A percentile compares a stretch with the other conserved stretches of the same genome.
Evolutionary conservation across 2,329 filamentous ascomycete genomes (phyloP).

Genomic region (Aspergillus tanneri): DNA sequence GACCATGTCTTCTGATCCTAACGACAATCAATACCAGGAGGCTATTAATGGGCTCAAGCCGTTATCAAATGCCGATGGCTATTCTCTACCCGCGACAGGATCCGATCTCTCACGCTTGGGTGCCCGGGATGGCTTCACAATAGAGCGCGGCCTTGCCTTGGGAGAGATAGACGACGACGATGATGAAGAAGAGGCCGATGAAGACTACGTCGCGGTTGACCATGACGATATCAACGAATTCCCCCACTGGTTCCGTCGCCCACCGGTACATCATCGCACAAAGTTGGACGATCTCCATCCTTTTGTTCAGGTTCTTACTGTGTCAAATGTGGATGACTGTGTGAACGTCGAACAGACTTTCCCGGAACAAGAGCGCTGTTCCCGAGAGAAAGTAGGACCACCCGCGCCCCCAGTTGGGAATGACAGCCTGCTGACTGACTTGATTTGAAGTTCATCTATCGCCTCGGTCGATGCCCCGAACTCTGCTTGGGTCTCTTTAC

Average conservation of each 20-base stretch:
- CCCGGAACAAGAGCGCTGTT: conserved; percentile 57
- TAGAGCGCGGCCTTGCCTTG: conserved; percentile 33
- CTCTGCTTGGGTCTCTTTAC: conserved; percentile 79
- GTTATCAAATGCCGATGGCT: conserved; percentile 32
- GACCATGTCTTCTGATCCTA: conserved; percentile 32
- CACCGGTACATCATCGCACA: conserved; percentile 37
- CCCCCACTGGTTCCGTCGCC: conserved; percentile 44
- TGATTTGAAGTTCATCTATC: conserved; percentile 66
- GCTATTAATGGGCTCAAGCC: conserved; percentile 33
- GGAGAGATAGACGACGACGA: conserved; percentile 28
- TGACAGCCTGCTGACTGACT: conserved; percentile 11
- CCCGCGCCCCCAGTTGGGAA: neutral
- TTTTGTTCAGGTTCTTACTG: conserved; percentile 69
- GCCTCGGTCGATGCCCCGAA: conserved; percentile 70
- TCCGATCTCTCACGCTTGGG: conserved; percentile 31
- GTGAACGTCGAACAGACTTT: conserved; percentile 60
- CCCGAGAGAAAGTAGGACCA: conserved; percentile 57
- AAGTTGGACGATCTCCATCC: conserved; percentile 63
- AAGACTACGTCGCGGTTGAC: conserved; percentile 44
- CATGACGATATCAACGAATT: conserved; percentile 43
- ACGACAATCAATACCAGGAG: conserved; percentile 27
- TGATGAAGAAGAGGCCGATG: conserved; percentile 37
- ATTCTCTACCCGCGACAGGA: conserved; percentile 28
- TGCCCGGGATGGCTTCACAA: conserved; percentile 26
- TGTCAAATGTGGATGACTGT: conserved; percentile 53